Conservation (phyloP, 257 asterid genomes). For the Thymus quinquecostatus region DNA sequence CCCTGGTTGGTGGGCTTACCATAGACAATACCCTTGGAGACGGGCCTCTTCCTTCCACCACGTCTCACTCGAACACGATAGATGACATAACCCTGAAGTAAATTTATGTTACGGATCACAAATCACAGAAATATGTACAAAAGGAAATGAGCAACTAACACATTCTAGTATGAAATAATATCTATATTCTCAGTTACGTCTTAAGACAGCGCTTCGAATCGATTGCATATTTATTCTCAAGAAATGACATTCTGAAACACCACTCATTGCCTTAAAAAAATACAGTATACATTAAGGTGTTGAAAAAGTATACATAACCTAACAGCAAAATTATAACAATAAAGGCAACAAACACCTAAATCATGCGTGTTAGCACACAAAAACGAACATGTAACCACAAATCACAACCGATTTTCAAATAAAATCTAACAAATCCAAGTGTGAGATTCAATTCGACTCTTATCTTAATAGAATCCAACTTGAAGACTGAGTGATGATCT, state of each 20-base stretch:
- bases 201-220: background rate
- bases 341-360: background rate
- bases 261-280: background rate
- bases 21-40: conserved; percentile 32
- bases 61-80: conserved; percentile 34
- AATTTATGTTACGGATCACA: background rate
- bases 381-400: background rate
- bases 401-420: background rate
- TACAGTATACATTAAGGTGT: background rate
- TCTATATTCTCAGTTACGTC: background rate
- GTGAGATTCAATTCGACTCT: too few relatives aligned
- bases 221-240: background rate
- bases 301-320: background rate
- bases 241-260: background rate
- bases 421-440: too few relatives aligned
- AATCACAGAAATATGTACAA: too few relatives aligned
- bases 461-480: too few relatives aligned
- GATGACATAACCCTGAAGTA: conserved; percentile 25
- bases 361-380: background rate
- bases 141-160: background rate
- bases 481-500: too few relatives aligned
- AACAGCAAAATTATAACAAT: background rate
- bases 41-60: conserved; percentile 37
- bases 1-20: conserved; percentile 37
- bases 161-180: background rate